Conservation (phyloP, 2,329 filamentous ascomycete genomes). For the Aspergillus sp. region DNA sequence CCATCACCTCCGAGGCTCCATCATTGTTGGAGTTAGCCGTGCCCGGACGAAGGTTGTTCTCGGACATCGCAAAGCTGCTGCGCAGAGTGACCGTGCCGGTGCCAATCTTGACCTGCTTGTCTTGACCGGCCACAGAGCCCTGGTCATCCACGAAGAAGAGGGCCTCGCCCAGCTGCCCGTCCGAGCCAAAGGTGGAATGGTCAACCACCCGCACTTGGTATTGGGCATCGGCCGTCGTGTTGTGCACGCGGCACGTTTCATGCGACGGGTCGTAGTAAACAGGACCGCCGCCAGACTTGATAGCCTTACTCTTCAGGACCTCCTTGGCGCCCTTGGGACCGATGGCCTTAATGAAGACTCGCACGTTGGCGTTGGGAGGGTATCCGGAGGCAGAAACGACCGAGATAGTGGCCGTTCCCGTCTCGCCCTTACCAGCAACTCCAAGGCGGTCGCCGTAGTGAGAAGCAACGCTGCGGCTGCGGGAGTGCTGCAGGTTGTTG, state of each 20-base stretch:
- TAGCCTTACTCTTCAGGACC: slow-evolving; percentile 88
- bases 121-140: slow-evolving; percentile 60
- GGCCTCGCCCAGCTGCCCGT: slow-evolving; percentile 80
- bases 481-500: slow-evolving; percentile 45
- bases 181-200: slow-evolving; percentile 79
- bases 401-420: slow-evolving; percentile 77
- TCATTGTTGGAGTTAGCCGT: slow-evolving; percentile 40
- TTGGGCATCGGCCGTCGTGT: slow-evolving; percentile 72
- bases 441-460: slow-evolving; percentile 55
- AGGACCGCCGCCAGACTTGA: slow-evolving; percentile 67
- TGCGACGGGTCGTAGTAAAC: slow-evolving; percentile 65
- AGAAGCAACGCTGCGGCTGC: slow-evolving; percentile 52
- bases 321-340: slow-evolving; percentile 70
- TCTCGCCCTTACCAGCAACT: slow-evolving; percentile 57
- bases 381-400: slow-evolving; percentile 78
- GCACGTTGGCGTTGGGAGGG: slow-evolving; percentile 74
- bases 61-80: slow-evolving; percentile 67
- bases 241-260: slow-evolving; percentile 76
- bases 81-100: slow-evolving; percentile 70
- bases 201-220: slow-evolving; percentile 87
- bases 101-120: slow-evolving; percentile 76
- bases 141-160: slow-evolving; percentile 91
- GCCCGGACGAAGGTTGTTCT: slow-evolving; percentile 40
- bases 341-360: slow-evolving; percentile 69
- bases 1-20: slow-evolving; percentile 29